Evolutionary conservation across 2,329 filamentous ascomycete species (phyloP).

Genomic region (Microcyclospora tardicrescens): DNA sequence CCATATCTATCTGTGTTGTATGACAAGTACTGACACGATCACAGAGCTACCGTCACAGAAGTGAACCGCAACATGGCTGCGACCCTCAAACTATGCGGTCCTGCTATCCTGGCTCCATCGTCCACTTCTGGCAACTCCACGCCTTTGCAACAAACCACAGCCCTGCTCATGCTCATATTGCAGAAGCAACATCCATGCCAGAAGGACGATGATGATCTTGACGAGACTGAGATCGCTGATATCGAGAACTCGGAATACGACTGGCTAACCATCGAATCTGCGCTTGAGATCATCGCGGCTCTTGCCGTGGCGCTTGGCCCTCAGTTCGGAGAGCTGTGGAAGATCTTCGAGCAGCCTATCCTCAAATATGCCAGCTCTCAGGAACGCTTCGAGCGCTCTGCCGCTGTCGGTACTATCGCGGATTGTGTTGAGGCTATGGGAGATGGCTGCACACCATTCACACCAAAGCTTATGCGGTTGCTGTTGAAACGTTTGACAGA

Average conservation of each 20-base stretch:
- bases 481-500: constrained; percentile 78
- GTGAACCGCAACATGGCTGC: constrained; percentile 89
- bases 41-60: constrained; percentile 76
- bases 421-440: constrained; percentile 83
- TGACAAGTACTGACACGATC: constrained; percentile 22
- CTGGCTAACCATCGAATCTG: constrained; percentile 92
- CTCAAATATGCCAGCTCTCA: constrained; percentile 77
- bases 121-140: constrained; percentile 44
- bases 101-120: constrained; percentile 56
- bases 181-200: constrained; percentile 88
- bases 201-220: constrained; percentile 71
- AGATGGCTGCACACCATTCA: constrained; percentile 67
- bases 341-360: constrained; percentile 86
- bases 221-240: constrained; percentile 55
- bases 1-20: not conserved
- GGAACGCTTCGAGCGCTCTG: constrained; percentile 76
- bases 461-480: constrained; percentile 60
- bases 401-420: constrained; percentile 80
- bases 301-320: constrained; percentile 69
- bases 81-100: constrained; percentile 81
- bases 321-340: constrained; percentile 80
- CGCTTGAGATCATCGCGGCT: constrained; percentile 77
- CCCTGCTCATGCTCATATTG: constrained; percentile 64
- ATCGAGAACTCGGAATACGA: constrained; percentile 87
- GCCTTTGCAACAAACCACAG: constrained; percentile 48